These are phyloP conservation scores for Globisporangium yorkense DNA, from an alignment of 352 stramenopile genomes.

Conservation along the genomic window DNA sequence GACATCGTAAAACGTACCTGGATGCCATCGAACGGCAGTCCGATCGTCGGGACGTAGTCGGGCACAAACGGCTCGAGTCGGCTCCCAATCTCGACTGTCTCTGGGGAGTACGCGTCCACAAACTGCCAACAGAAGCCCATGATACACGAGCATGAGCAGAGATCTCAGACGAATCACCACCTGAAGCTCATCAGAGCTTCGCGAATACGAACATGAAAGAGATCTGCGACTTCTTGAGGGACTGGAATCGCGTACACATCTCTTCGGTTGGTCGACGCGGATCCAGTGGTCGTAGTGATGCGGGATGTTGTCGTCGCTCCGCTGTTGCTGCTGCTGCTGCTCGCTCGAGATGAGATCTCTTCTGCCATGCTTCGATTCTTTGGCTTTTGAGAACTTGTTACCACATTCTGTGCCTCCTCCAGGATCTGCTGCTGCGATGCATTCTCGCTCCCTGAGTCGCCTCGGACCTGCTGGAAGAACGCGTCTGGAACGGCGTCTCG, in stretches of 20 bases:
- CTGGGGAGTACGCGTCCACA: constrained; percentile 81
- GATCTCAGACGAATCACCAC: neutral
- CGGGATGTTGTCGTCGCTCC: neutral
- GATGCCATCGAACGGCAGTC: constrained; percentile 65
- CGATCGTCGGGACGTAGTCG: constrained; percentile 84
- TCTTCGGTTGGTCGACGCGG: neutral
- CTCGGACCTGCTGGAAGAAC: constrained; percentile 38
- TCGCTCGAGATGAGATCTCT: neutral
- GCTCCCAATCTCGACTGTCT: constrained; percentile 88
- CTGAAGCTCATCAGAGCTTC: neutral
- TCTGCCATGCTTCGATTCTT: neutral
- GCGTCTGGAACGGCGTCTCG: constrained; percentile 42
- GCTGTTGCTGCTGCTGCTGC: neutral
- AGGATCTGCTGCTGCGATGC: neutral
- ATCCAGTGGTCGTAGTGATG: neutral
- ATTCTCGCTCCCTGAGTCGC: neutral
- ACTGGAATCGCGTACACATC: constrained; percentile 31
- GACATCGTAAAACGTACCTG: constrained; percentile 22
- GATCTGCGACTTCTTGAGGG: constrained; percentile 42
- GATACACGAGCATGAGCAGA: neutral
- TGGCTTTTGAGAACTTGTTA: neutral
- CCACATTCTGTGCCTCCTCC: neutral
- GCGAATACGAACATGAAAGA: constrained; percentile 41
- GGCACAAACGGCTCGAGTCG: constrained; percentile 91
- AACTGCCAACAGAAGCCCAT: constrained; percentile 21